Conservation (phyloP, 2,329 filamentous ascomycete genomes). For the Chaetomiaceae sp. region DNA sequence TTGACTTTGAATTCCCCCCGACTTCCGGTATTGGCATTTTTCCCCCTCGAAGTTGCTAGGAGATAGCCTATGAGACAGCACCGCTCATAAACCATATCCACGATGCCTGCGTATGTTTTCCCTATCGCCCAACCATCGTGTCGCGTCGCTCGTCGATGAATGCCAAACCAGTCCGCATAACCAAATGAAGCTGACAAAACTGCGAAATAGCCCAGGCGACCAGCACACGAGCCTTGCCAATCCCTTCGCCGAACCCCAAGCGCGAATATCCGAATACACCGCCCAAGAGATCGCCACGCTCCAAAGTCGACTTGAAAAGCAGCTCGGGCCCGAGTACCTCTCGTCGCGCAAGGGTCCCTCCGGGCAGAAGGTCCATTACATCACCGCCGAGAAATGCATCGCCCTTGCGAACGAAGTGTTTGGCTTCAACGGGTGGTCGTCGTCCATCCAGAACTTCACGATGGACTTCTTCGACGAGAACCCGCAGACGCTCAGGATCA, state of each 20-base stretch:
- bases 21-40: neutral
- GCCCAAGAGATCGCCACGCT: conserved; percentile 87
- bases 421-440: conserved; percentile 97
- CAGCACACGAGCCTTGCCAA: conserved; percentile 65
- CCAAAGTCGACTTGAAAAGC: conserved; percentile 81
- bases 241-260: conserved; percentile 72
- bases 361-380: conserved; percentile 84
- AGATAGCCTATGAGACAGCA: conserved; percentile 10
- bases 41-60: neutral
- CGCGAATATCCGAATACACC: conserved; percentile 73
- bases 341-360: conserved; percentile 79
- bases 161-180: too few relatives aligned
- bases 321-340: conserved; percentile 93
- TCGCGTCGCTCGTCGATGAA: neutral
- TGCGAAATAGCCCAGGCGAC: conserved; percentile 56
- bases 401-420: conserved; percentile 92
- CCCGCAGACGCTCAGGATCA: conserved; percentile 71
- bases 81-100: conserved; percentile 6
- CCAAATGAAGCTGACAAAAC: conserved; percentile 4
- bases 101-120: conserved; percentile 28
- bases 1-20: neutral
- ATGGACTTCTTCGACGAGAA: conserved; percentile 94
- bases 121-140: neutral
- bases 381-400: conserved; percentile 95
- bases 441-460: conserved; percentile 88